Base-by-base conservation (phyloP, 331 rosid genomes). In the Saraca asoca region DNA sequence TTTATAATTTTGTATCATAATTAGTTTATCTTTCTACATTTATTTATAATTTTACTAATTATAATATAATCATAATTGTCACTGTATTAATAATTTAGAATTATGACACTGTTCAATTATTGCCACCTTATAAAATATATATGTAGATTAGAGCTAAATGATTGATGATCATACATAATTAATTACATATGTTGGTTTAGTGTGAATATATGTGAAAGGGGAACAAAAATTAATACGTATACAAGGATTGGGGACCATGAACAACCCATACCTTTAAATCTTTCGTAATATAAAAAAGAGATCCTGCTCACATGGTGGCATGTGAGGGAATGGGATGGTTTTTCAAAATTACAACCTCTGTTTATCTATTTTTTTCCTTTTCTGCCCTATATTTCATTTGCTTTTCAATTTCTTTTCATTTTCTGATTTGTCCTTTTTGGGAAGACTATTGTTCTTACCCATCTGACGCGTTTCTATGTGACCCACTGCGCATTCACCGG, bases 261-360 rank as follows among this genome's bases (percentile, higher is more conserved):
- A 85, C 87, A 85, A 85, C 98, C 98, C 98, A 89, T 89, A 75
- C 93, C 95, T 82, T 89, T 79, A 75, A 85, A 68, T 82, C 83
- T 76, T 83, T 50, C 72, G 76, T 58, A 82, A 77, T 85, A 82
- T 77, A 77, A 75, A 70, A 77, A 85, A 72, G 84, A 75, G 81
- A 81, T 85, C 84, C 73, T 75, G 60, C 37, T 85, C 98, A 92
- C 98, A 85, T 87, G 95, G 87, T 56, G 15, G 77, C 98, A 89
- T 92, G 98, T 92, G 96, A 82, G 75, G 82, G 85, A 69, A 74
- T 78, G 87, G 86, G 81, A 50, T 58, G 53, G 66, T 17, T 68
- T 79, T 80, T 74, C 20, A 71, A 79, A 77, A 66, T 49, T 29
- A 73, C 62, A 49, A 68, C 41, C 45, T 45, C 51, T 17, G n/a